Conservation (phyloP, 345 rosid genomes). For the Abelmoschus esculentus region DNA sequence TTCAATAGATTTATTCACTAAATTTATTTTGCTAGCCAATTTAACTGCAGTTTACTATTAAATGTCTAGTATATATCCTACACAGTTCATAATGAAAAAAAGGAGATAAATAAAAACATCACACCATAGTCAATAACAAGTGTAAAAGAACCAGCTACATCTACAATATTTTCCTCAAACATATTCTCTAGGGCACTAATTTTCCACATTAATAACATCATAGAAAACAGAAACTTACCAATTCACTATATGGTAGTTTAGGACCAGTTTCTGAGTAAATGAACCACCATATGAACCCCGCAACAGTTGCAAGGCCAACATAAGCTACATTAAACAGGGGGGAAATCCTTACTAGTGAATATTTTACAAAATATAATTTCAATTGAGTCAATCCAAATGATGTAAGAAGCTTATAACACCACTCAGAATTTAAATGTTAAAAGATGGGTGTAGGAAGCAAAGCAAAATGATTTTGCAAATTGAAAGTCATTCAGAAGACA, state of each 20-base stretch:
- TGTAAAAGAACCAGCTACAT: neutral
- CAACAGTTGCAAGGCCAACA: slow-evolving; percentile 98
- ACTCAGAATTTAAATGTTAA: neutral
- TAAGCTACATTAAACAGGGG: slow-evolving; percentile 56
- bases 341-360: neutral
- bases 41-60: neutral
- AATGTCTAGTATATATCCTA: neutral
- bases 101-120: neutral
- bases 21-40: neutral
- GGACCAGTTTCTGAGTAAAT: slow-evolving; percentile 82
- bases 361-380: neutral
- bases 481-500: neutral
- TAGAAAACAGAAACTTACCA: slow-evolving; percentile 46
- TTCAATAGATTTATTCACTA: neutral
- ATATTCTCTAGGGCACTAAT: neutral
- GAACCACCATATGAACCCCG: slow-evolving; percentile 98
- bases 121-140: neutral
- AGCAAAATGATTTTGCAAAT: neutral
- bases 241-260: slow-evolving; percentile 69
- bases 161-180: too few relatives aligned
- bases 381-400: neutral
- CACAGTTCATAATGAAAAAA: neutral
- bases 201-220: neutral
- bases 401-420: neutral
- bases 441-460: neutral